These are phyloP conservation scores for Pythium utonaiense DNA, from an alignment of 352 stramenopile genomes.

Conservation along the genomic window DNA sequence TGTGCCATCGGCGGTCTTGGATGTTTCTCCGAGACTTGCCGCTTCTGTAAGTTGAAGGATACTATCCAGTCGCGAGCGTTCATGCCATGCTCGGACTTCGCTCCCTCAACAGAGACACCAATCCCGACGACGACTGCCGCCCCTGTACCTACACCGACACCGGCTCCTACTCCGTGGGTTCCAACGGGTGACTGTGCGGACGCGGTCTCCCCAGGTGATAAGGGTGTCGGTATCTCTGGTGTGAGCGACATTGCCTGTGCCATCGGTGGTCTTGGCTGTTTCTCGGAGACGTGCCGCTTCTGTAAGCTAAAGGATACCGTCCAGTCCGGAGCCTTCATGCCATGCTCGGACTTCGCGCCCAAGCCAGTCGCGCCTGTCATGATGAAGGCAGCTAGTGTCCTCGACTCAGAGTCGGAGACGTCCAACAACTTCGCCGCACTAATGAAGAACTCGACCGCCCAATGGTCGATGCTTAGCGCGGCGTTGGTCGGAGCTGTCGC, in stretches of 20 bases:
- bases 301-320: conserved; percentile 20
- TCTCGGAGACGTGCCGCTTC: conserved; percentile 20
- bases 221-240: conserved; percentile 18
- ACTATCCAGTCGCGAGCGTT: conserved; percentile 15
- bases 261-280: conserved; percentile 21
- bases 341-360: conserved; percentile 12
- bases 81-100: conserved; percentile 11
- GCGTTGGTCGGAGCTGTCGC: conserved; percentile 16
- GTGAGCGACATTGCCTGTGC: conserved; percentile 1
- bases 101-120: neutral
- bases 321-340: conserved; percentile 11
- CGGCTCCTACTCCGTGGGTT: neutral
- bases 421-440: conserved; percentile 5
- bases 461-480: conserved; percentile 11
- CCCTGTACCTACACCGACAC: neutral
- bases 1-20: conserved; percentile 17
- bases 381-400: conserved; percentile 6
- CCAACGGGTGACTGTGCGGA: conserved; percentile 6
- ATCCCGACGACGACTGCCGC: neutral
- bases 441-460: conserved; percentile 6
- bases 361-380: neutral
- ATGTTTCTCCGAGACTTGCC: conserved; percentile 22
- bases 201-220: conserved; percentile 16
- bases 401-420: conserved; percentile 2
- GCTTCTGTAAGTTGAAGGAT: conserved; percentile 22